Percentiles rank a stretch among this genome's conserved stretches.
phyloP scores from a whole-genome alignment of 2,329 filamentous ascomycete genomes.

The Blastomyces emzantsi region DNA sequence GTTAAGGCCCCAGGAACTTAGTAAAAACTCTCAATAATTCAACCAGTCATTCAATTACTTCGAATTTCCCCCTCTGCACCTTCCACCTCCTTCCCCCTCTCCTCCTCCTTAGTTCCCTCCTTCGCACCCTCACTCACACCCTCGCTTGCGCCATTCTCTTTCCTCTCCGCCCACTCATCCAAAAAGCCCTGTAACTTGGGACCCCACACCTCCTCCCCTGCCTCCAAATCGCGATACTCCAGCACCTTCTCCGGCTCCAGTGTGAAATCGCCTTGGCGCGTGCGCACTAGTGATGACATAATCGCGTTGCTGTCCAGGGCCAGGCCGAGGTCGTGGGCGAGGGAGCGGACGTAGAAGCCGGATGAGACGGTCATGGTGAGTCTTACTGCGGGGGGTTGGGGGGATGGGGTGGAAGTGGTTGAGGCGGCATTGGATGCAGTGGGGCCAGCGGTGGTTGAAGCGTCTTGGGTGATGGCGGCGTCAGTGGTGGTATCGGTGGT shows the following conservation, averaged over 20 bases:
- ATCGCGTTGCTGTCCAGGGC: conserved; percentile 72
- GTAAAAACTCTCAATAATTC: neutral
- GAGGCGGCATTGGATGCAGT: conserved; percentile 3
- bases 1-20: neutral
- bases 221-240: conserved; percentile 65
- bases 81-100: neutral
- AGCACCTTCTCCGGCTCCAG: conserved; percentile 62
- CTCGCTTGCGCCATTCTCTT: conserved; percentile 16
- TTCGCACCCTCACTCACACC: neutral
- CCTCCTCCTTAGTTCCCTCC: neutral
- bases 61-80: neutral
- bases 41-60: neutral
- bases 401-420: conserved; percentile 10
- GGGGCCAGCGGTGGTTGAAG: neutral
- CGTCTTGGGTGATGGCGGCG: neutral
- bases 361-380: conserved; percentile 89
- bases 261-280: conserved; percentile 70
- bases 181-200: conserved; percentile 59
- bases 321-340: conserved; percentile 83
- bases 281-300: conserved; percentile 77
- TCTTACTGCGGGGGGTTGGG: conserved; percentile 58
- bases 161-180: conserved; percentile 41
- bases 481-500: neutral
- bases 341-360: conserved; percentile 90
- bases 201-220: conserved; percentile 74